Evolutionary conservation across 1,284 basidiomycete species (phyloP).

Genomic region (Coriolopsis trogii): DNA sequence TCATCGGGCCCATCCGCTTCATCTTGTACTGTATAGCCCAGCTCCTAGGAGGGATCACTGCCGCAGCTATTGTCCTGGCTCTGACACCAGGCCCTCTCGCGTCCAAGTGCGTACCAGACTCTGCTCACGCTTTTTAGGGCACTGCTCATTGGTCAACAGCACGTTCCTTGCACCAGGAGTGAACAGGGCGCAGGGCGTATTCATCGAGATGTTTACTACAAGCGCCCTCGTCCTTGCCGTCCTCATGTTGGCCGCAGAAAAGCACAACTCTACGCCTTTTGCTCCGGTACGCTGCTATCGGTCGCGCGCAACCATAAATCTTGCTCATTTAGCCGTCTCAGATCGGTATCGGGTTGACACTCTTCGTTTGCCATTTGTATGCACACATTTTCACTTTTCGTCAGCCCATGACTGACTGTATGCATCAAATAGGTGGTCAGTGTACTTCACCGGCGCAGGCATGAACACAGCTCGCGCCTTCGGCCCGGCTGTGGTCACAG

Average conservation of each 20-base stretch:
- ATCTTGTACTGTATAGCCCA: conserved; percentile 67
- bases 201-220: conserved; percentile 78
- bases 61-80: conserved; percentile 60
- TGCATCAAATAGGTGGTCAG: conserved; percentile 37
- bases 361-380: conserved; percentile 69
- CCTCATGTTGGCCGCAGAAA: conserved; percentile 70
- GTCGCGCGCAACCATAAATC: neutral
- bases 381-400: conserved; percentile 19
- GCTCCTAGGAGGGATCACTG: conserved; percentile 62
- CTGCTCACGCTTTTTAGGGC: neutral
- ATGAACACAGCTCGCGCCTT: conserved; percentile 79
- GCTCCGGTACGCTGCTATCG: conserved; percentile 53
- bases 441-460: conserved; percentile 59
- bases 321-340: conserved; percentile 24
- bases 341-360: conserved; percentile 72
- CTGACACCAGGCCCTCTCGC: conserved; percentile 63
- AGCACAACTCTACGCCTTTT: conserved; percentile 71
- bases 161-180: conserved; percentile 47
- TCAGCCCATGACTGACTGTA: neutral
- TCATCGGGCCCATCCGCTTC: conserved; percentile 62
- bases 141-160: conserved; percentile 33
- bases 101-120: conserved; percentile 47
- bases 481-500: conserved; percentile 70
- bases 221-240: conserved; percentile 60
- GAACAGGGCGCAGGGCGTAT: conserved; percentile 59